These are phyloP conservation scores for Strobilomyces dryophilus DNA, from an alignment of 768 basidiomycete species.

Conservation along the genomic window DNA sequence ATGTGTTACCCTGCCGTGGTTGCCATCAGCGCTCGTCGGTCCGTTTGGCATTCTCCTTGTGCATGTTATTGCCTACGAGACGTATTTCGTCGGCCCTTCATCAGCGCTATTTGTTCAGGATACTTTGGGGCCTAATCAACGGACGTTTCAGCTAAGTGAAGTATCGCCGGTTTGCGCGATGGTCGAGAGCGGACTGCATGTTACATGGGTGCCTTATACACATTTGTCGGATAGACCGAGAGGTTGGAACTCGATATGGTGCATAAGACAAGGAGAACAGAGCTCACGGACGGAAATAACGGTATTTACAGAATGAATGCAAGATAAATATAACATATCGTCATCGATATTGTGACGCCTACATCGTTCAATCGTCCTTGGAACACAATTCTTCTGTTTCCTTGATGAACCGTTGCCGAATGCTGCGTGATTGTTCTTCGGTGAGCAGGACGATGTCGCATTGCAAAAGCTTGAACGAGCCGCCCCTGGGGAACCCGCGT, in stretches of 20 bases:
- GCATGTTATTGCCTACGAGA: no score
- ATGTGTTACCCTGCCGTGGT: no score
- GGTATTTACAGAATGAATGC: no score
- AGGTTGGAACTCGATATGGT: not conserved
- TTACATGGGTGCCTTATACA: not conserved
- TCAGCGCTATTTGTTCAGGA: no score
- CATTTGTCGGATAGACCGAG: not conserved
- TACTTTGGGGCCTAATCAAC: no score
- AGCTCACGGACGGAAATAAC: no score
- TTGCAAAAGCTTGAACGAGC: constrained; percentile 45
- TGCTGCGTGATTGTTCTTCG: constrained; percentile 36
- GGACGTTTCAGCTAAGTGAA: no score
- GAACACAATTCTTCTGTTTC: constrained; percentile 5
- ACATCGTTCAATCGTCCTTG: not conserved
- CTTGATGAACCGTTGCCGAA: constrained; percentile 17
- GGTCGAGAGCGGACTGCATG: no score
- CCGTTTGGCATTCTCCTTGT: no score
- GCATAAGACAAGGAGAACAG: not conserved
- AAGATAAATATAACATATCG: not conserved
- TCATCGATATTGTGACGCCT: not conserved
- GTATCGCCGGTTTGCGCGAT: no score
- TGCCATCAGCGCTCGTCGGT: no score
- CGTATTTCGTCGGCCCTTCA: no score
- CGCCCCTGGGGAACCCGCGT: constrained; percentile 43
- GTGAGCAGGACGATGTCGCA: constrained; percentile 44